These are phyloP conservation scores for Elongisporangium undulatum DNA, from an alignment of 352 stramenopile genomes.

Conservation along the genomic window DNA sequence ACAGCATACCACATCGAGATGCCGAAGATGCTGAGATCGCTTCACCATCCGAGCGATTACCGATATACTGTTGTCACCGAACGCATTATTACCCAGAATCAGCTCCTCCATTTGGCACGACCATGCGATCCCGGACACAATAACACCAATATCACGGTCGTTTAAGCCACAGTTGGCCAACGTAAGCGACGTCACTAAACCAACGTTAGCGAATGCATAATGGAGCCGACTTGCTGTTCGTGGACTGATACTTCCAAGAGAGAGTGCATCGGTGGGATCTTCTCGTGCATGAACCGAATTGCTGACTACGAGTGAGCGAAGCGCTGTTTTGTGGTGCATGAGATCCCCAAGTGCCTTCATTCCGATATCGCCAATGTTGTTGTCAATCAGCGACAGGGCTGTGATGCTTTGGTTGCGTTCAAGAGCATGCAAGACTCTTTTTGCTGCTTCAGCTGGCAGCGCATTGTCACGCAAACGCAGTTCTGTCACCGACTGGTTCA, in stretches of 20 bases:
- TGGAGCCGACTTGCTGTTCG: slow-evolving; percentile 22
- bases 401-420: slow-evolving; percentile 18
- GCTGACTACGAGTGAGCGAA: slow-evolving; percentile 16
- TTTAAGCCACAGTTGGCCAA: slow-evolving; percentile 32
- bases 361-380: slow-evolving; percentile 26
- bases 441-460: slow-evolving; percentile 21
- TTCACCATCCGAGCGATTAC: slow-evolving; percentile 28
- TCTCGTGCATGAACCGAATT: slow-evolving; percentile 24
- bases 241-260: slow-evolving; percentile 6
- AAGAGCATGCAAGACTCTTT: slow-evolving; percentile 23
- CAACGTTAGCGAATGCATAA: slow-evolving; percentile 31
- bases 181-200: slow-evolving; percentile 17
- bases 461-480: slow-evolving; percentile 37
- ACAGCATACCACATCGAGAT: slow-evolving; percentile 38
- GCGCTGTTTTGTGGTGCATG: slow-evolving; percentile 13
- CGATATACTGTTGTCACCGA: slow-evolving; percentile 21
- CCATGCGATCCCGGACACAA: slow-evolving; percentile 39
- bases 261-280: slow-evolving; percentile 11
- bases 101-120: slow-evolving; percentile 24
- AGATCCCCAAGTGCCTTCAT: slow-evolving; percentile 26
- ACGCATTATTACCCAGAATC: slow-evolving; percentile 28
- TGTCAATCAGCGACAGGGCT: slow-evolving; percentile 21
- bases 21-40: slow-evolving; percentile 21
- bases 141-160: slow-evolving; percentile 26
- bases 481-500: slow-evolving; percentile 24